These are phyloP conservation scores for Piper betle DNA, from an alignment of 164 flowering plant species.

Conservation along the genomic window DNA sequence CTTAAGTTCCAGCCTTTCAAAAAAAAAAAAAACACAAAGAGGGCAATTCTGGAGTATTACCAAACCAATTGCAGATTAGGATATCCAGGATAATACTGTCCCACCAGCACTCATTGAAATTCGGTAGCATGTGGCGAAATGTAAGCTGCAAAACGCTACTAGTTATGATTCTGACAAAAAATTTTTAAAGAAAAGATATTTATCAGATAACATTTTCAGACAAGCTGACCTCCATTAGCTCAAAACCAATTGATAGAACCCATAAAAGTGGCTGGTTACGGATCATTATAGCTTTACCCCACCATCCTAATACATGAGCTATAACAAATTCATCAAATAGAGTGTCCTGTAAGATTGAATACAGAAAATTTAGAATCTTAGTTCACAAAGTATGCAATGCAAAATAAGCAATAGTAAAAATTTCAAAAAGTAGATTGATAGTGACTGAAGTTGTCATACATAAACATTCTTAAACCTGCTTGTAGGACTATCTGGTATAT, in stretches of 20 bases:
- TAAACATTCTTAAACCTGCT: slow-evolving; percentile 99
- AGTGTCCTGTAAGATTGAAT: slow-evolving; percentile 44
- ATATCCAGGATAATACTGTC: slow-evolving; percentile 93
- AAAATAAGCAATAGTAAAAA: slow-evolving; percentile 1
- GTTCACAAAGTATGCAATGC: neutral
- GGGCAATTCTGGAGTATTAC: slow-evolving; percentile 24
- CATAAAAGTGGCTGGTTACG: slow-evolving; percentile 98
- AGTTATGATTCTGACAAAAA: slow-evolving; percentile 1
- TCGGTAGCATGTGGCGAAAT: slow-evolving; percentile 96
- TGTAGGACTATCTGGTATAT: slow-evolving; percentile 74
- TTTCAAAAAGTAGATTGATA: slow-evolving; percentile 11
- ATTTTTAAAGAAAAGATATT: neutral
- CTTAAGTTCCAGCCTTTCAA: neutral
- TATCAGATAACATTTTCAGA: neutral
- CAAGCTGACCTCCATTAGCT: slow-evolving; percentile 80
- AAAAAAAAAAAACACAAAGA: neutral
- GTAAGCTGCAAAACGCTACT: slow-evolving; percentile 56
- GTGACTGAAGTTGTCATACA: slow-evolving; percentile 71
- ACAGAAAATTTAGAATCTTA: slow-evolving; percentile 5
- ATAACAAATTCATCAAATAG: slow-evolving; percentile 93
- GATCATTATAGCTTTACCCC: slow-evolving; percentile 99
- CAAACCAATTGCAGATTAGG: slow-evolving; percentile 97
- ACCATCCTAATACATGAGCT: slow-evolving; percentile 99
- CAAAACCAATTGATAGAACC: slow-evolving; percentile 94
- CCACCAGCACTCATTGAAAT: slow-evolving; percentile 99